phyloP scores from a whole-genome alignment of 2,329 filamentous ascomycete species.

The Diplocarpon rosae region DNA sequence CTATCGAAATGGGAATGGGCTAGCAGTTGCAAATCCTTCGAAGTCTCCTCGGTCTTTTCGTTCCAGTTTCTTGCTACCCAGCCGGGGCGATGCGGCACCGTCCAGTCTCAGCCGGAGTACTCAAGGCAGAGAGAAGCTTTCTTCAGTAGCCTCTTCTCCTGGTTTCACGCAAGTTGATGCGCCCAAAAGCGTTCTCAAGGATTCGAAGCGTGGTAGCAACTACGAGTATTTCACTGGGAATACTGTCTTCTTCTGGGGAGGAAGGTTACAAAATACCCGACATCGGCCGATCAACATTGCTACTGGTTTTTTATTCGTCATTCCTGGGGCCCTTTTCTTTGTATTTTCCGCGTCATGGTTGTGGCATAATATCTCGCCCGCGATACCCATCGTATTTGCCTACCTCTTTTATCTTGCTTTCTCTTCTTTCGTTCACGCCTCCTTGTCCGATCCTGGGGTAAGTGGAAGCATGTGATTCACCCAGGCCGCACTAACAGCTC shows the following conservation, averaged over 20 bases:
- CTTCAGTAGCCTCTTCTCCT: slow-evolving; percentile 69
- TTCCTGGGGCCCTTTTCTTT: slow-evolving; percentile 78
- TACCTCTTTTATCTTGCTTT: slow-evolving; percentile 87
- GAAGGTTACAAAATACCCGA: slow-evolving; percentile 77
- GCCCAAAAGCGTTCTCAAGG: slow-evolving; percentile 21
- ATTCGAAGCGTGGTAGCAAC: slow-evolving; percentile 52
- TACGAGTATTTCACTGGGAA: slow-evolving; percentile 93
- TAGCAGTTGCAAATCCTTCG: slow-evolving; percentile 41
- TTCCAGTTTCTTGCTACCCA: slow-evolving; percentile 59
- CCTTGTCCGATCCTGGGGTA: slow-evolving; percentile 84
- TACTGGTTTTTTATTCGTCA: slow-evolving; percentile 68
- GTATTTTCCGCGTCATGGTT: slow-evolving; percentile 66
- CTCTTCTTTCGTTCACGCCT: slow-evolving; percentile 90
- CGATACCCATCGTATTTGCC: slow-evolving; percentile 78
- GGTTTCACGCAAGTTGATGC: slow-evolving; percentile 41
- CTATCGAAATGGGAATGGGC: slow-evolving; percentile 41
- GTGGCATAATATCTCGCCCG: slow-evolving; percentile 81
- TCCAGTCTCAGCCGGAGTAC: slow-evolving; percentile 44
- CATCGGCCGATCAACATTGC: slow-evolving; percentile 82
- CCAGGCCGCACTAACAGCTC: slow-evolving; percentile 9
- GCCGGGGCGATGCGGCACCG: slow-evolving; percentile 40
- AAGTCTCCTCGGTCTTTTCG: slow-evolving; percentile 69
- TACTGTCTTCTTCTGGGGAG: slow-evolving; percentile 77
- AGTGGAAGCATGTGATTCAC: slow-evolving; percentile 31
- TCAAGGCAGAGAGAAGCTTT: slow-evolving; percentile 70